A percentile compares a stretch with the other conserved stretches of the same genome.
Conservation (phyloP, 257 asterid species). For the Solanum appendiculatum region DNA sequence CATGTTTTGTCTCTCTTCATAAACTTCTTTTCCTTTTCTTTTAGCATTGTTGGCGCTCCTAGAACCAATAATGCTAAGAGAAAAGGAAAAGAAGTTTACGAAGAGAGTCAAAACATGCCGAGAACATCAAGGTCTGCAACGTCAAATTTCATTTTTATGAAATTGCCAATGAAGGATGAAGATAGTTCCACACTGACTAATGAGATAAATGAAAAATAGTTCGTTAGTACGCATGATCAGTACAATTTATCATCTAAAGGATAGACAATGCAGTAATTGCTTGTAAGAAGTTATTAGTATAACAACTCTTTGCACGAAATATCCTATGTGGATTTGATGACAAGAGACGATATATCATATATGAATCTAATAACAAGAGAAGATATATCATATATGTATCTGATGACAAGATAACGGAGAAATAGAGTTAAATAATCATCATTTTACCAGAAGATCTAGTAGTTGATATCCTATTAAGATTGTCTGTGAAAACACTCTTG, state of each 20-base stretch:
- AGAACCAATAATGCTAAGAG: background rate
- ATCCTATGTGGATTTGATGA: background rate
- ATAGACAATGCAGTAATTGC: background rate
- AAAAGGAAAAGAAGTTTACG: background rate
- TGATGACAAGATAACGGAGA: no score
- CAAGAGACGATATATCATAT: no score
- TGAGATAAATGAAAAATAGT: no score
- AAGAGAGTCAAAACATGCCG: background rate
- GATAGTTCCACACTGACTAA: background rate
- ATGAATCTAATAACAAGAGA: background rate
- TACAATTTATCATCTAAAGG: background rate
- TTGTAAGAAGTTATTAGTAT: no score
- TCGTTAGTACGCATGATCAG: background rate
- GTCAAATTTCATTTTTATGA: background rate
- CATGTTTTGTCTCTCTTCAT: background rate
- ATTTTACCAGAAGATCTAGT: slow-evolving; percentile 1
- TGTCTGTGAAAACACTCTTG: slow-evolving; percentile 1
- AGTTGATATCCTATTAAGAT: background rate
- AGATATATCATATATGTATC: background rate
- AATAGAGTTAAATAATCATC: no score
- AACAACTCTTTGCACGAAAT: background rate
- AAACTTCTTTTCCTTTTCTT: background rate
- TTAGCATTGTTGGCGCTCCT: background rate
- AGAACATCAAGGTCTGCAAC: background rate
- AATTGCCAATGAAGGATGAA: background rate